Evolutionary conservation across 2,329 filamentous ascomycete genomes (phyloP), one percentile per base, ranked within the genome.

Genomic region (Capronia americana): DNA sequence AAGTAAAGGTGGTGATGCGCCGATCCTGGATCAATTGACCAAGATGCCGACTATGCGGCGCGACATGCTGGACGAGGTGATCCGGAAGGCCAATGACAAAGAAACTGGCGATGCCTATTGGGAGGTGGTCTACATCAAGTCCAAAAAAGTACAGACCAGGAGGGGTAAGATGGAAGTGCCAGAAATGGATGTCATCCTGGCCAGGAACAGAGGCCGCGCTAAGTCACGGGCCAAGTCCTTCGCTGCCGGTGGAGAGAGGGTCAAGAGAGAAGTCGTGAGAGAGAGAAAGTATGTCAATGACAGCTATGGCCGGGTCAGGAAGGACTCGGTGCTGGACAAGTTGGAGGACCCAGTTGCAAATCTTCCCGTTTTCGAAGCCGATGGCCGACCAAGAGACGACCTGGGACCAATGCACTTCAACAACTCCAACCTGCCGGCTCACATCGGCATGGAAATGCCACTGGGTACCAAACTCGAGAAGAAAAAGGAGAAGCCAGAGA

Each of bases 391-490:
- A 24, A 61, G 67, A 44, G 66, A 69, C 32, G 62, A 70, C 12
- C 54, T 64, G 20, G 70, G 70, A 14, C 65, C 69, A 12, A 65
- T 69, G 17, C 57, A 68, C 23, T 72, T 69, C 59, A 63, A 64
- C 24, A 67, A 66, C 55, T 63, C 65, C 20, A 63, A 63, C 8
- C 66, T 72, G 17, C 70, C 69, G n/a, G 68, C 69, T 20, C 64
- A 71, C n/a, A 72, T 71, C 38, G 62, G 66, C 4, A 50, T 59
- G 32, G 70, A 72, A 23, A 68, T 60, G 57, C 70, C 70, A n/a
- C 64, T 72, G 26, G 70, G 70, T 10, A 55, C 68, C n/a, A 67
- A 64, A 32, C 64, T 60, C 12, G 69, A 67, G 53, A 64, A 65
- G 44, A 63, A 67, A 55, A 61, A 66, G 50, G 65, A 65, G 17